These are phyloP conservation scores for Prunus yedoensis DNA, from an alignment of 331 rosid genomes.

Conservation along the genomic window DNA sequence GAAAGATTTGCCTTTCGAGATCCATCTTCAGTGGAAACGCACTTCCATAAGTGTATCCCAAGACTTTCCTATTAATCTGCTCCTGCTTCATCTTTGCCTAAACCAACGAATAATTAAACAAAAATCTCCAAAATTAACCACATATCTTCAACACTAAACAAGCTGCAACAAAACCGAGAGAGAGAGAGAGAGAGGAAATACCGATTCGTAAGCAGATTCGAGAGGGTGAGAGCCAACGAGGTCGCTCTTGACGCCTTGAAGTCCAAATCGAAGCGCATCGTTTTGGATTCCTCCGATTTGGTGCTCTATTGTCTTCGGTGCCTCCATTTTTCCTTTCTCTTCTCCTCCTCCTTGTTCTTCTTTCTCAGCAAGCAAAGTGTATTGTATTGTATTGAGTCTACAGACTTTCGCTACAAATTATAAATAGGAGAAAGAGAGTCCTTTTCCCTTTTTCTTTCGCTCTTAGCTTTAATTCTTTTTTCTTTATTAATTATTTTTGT, in stretches of 20 bases:
- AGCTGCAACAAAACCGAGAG: neutral
- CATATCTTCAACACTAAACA: neutral
- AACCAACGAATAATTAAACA: conserved; percentile 4
- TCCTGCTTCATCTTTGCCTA: conserved; percentile 45
- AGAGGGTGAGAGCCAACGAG: conserved; percentile 77
- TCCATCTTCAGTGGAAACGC: conserved; percentile 79
- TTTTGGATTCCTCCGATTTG: conserved; percentile 79
- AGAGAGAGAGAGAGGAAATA: conserved; percentile 25
- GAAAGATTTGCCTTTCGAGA: conserved; percentile 76
- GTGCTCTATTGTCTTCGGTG: conserved; percentile 58
- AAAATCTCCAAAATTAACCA: neutral
- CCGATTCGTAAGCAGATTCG: conserved; percentile 64
- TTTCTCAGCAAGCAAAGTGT: conserved; percentile 8
- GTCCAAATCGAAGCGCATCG: conserved; percentile 76
- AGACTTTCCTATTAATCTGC: conserved; percentile 57
- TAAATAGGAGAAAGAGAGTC: no score
- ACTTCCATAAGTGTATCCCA: conserved; percentile 60
- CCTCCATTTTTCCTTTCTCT: conserved; percentile 43
- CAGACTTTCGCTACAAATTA: neutral
- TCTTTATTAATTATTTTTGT: neutral
- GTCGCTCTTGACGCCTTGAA: no score
- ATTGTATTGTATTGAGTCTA: neutral
- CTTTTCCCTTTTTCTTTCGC: no score
- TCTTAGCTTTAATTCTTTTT: no score
- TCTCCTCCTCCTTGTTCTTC: conserved; percentile 18